Evolutionary conservation across 257 asterid species (phyloP).

Genomic region (Linaria vulgaris): DNA sequence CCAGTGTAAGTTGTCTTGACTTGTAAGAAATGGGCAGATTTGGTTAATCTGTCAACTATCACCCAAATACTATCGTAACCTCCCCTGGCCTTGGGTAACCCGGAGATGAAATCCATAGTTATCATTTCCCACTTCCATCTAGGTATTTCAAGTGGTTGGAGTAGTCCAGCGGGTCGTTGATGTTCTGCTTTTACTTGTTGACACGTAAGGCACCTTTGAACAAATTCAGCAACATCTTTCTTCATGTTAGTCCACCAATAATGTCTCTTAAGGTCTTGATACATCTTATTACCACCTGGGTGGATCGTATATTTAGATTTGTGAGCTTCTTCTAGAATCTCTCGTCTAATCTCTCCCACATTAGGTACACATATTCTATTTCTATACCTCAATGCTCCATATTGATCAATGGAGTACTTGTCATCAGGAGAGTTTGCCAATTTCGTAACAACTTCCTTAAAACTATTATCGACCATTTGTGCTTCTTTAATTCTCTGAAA

Average conservation of each 20-base stretch:
- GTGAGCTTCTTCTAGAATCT: too few relatives aligned
- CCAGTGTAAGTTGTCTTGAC: not conserved
- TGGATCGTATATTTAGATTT: too few relatives aligned
- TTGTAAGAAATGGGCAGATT: constrained; percentile 11
- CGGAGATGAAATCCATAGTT: not conserved
- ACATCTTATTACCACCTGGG: not conserved
- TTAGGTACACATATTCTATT: too few relatives aligned
- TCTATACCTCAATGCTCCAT: too few relatives aligned
- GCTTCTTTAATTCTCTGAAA: too few relatives aligned
- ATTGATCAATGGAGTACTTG: too few relatives aligned
- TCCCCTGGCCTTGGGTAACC: not conserved
- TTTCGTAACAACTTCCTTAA: too few relatives aligned
- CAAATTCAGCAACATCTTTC: not conserved
- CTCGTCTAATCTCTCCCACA: too few relatives aligned
- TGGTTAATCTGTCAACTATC: not conserved
- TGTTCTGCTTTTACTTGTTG: not conserved
- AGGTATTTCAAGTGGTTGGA: not conserved
- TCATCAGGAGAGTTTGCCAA: too few relatives aligned
- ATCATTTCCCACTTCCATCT: not conserved
- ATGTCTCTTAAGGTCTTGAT: not conserved
- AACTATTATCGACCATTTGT: too few relatives aligned
- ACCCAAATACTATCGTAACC: constrained; percentile 2
- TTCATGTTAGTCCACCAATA: not conserved
- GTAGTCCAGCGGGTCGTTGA: not conserved
- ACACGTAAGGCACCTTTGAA: not conserved